A percentile compares a stretch with the other conserved stretches of the same genome.
Evolutionary conservation across 371 early-diverging fungal species (phyloP).

Genomic region (Choanephora cucurbitarum): DNA sequence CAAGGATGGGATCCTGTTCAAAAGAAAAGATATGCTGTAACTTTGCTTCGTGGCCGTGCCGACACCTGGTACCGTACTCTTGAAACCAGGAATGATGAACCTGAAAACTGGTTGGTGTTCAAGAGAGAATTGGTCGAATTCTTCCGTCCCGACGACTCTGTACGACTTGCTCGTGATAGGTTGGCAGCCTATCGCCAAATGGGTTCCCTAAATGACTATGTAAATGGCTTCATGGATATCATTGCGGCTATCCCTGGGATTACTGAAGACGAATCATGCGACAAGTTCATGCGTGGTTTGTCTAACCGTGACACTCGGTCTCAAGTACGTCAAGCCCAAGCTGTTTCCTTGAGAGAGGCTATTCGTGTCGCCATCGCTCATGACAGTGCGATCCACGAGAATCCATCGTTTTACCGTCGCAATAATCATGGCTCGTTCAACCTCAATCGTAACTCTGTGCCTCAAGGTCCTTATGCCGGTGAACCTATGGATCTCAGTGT

Average conservation of each 20-base stretch:
- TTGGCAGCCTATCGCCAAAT: not conserved
- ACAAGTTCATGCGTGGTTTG: slow-evolving; percentile 3
- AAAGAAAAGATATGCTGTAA: not conserved
- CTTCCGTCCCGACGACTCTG: slow-evolving; percentile 6
- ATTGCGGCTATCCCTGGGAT: not conserved
- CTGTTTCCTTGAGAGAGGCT: not conserved
- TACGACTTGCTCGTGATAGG: not conserved
- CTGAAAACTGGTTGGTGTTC: not conserved
- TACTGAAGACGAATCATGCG: not conserved
- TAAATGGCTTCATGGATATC: slow-evolving; percentile 1
- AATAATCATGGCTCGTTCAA: no score
- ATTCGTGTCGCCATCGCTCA: not conserved
- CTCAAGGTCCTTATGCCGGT: not conserved
- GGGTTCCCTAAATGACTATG: slow-evolving; percentile 1
- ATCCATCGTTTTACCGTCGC: no score
- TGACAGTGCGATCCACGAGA: no score
- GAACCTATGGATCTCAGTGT: not conserved
- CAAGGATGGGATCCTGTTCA: not conserved
- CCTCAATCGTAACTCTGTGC: no score
- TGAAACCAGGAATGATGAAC: not conserved
- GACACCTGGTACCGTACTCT: not conserved
- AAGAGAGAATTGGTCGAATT: not conserved
- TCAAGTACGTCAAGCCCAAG: not conserved
- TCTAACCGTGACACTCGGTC: not conserved
- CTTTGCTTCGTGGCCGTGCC: not conserved